Base-by-base conservation (phyloP, 1,284 basidiomycete species). In the Boletus semigastroideus region DNA sequence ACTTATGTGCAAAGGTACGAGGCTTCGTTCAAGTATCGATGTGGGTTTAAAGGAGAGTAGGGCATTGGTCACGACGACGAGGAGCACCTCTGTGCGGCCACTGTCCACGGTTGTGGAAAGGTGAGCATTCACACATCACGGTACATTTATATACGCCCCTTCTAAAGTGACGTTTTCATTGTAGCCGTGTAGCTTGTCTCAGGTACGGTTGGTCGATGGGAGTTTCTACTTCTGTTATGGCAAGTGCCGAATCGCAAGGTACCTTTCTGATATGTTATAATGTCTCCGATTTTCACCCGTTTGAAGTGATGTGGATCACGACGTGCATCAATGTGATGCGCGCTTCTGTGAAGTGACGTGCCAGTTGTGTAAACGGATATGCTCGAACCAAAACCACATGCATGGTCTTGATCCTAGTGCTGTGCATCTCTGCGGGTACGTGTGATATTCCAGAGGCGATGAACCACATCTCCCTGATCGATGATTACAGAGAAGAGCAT, bases 401-500 rank as follows among this genome's bases (percentile, higher is more conserved):
- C 83, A 85, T 56, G 80, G 74, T 2, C 63, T 82, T 0, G 58
- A 74, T 4, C 38, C 52, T 0, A 58, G 54, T 16, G 70, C 72
- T 0, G 54, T 75, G 16, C 83, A 85, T 67, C 72, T 85, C 17
- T 85, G 83, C 71, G 82, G 80, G 81, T 83, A 39, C 33, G 78
- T 72, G 10, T 17, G 9, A 22, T 9, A 16, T 49, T 28, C 4
- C 13, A 2, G 9, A 2, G 2, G 25, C 20, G 1, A 3, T 45
- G 9, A 47, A 4, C 9, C 11, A 16, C 31, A 13, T 38, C 36
- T 8, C 8, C 22, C 22, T 56, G 14, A 57, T 40, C 11, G 2
- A 30, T 16, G 19, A 51, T 55, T 17, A 22, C 56, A 81, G 79
- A 1, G 73, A 83, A 69, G 69, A 74, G 9, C 82, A 85, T 61